A percentile compares a stretch with the other conserved stretches of the same genome.
phyloP scores from a whole-genome alignment of 352 stramenopile genomes.

The Sclerospora graminicola region DNA sequence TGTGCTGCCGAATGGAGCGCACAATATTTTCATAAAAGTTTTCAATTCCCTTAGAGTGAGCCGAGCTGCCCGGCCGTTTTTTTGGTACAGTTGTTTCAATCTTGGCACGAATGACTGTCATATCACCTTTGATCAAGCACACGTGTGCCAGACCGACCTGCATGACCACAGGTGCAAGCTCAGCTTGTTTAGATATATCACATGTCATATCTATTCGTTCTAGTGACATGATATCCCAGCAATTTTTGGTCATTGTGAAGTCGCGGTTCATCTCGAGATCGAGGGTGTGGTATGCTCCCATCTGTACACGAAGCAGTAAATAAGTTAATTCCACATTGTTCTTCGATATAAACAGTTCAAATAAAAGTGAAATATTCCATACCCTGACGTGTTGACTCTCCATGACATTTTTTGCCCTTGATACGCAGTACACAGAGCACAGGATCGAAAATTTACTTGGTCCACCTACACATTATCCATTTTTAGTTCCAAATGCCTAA shows the following conservation, averaged over 20 bases:
- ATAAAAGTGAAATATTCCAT: conserved; percentile 6
- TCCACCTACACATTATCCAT: conserved; percentile 58
- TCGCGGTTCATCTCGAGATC: conserved; percentile 94
- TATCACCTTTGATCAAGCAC: conserved; percentile 95
- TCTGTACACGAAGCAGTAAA: conserved; percentile 21
- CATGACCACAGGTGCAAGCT: conserved; percentile 96
- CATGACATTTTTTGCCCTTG: conserved; percentile 89
- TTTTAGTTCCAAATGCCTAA: not conserved
- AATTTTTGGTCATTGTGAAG: conserved; percentile 94
- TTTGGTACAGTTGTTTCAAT: conserved; percentile 96
- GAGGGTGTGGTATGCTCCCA: conserved; percentile 96
- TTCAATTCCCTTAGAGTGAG: conserved; percentile 89
- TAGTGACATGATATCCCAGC: conserved; percentile 96
- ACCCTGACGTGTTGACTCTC: conserved; percentile 94
- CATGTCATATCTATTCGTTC: conserved; percentile 93
- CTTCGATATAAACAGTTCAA: not conserved
- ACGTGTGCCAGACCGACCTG: conserved; percentile 92
- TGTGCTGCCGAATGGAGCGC: conserved; percentile 90
- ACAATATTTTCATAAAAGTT: conserved; percentile 97
- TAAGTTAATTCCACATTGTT: too few relatives aligned
- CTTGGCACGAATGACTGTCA: conserved; percentile 92
- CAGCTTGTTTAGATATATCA: conserved; percentile 90
- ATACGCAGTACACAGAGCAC: conserved; percentile 89
- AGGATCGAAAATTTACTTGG: conserved; percentile 95
- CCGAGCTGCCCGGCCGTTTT: conserved; percentile 91